Percentiles rank a stretch among this genome's conserved stretches.
Evolutionary conservation across 371 early-diverging fungal species (phyloP).

Genomic region (Mortierella polycephala): DNA sequence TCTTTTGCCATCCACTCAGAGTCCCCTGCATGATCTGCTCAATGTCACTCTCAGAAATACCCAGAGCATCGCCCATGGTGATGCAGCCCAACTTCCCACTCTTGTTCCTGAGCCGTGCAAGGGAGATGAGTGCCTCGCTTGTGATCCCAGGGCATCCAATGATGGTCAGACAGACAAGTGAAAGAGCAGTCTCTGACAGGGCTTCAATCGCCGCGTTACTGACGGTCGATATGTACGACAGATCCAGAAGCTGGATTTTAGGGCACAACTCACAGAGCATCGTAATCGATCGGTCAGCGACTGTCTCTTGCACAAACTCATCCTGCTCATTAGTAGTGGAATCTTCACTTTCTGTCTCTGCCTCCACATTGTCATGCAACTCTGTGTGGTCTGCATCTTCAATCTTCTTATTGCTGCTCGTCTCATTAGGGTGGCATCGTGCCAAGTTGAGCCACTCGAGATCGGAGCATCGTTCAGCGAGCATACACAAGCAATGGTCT

Average conservation of each 20-base stretch:
- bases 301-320: constrained; percentile 2
- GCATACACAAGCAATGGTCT: constrained; percentile 20
- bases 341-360: not conserved
- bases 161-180: constrained; percentile 53
- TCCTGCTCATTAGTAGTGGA: not conserved
- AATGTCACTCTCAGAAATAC: constrained; percentile 54
- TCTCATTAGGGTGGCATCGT: constrained; percentile 18
- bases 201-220: constrained; percentile 48
- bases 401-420: too few relatives aligned
- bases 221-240: constrained; percentile 49
- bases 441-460: constrained; percentile 54
- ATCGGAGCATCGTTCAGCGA: constrained; percentile 30
- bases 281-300: constrained; percentile 35
- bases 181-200: constrained; percentile 34
- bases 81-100: constrained; percentile 53
- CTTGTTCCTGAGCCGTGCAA: constrained; percentile 38
- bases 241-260: constrained; percentile 49
- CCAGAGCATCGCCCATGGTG: constrained; percentile 55
- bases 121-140: constrained; percentile 24
- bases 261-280: constrained; percentile 42
- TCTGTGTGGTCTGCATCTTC: not conserved
- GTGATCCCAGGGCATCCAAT: constrained; percentile 55
- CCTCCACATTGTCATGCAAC: not conserved
- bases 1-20: constrained; percentile 55
- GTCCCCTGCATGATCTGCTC: constrained; percentile 53